Evolutionary conservation across 164 flowering plant genomes (phyloP), one percentile per base, ranked within the genome.

Genomic region (Amborella trichopoda): DNA sequence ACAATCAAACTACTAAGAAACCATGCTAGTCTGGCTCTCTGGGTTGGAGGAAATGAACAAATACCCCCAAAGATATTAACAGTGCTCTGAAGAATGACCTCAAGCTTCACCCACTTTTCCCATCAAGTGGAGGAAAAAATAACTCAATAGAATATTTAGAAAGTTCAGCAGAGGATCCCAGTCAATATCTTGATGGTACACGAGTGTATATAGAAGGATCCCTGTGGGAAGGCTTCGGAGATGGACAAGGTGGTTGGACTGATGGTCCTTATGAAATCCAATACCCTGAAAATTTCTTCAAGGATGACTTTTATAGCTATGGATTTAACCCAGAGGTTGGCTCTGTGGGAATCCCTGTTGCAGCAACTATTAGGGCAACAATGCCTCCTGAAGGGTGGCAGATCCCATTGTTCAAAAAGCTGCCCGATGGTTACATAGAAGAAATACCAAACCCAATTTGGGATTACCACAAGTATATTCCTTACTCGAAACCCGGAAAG

Each of bases 281-380:
- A 59, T 59, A 91, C 57, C 96, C 96, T n/a, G 96, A 80, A 61
- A 59, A 71, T 61, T 87, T 91, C 64, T 91, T 84, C 59, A 85
- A 73, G 68, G 82, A 78, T 38, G 60, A 64, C 26, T 91, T 66
- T 57, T 91, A 80, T 55, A 45, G 56, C 0, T 91, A 82, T 68
- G 96, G 99, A 5, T 91, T 91, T 65, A 91, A 91, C 61, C 99
- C 99, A 12, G 99, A 91, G 70, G 95, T 91, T 66, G 99, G 99
- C 34, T 75, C 81, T 25, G 96, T 87, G 6, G 99, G 99, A 33
- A 65, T 91, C 75, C 99, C 99, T 10, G 88, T 87, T 61, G 88
- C 96, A 13, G 93, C 88, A 59, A 91, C 99, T 33, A 84, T 91
- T 42, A 75, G 86, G 62, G 96, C 94, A 41, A 84, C 95, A 48